Evolutionary conservation across 2,329 filamentous ascomycete genomes (phyloP), one percentile per base, ranked within the genome.

Genomic region (Aureobasidium sp.): DNA sequence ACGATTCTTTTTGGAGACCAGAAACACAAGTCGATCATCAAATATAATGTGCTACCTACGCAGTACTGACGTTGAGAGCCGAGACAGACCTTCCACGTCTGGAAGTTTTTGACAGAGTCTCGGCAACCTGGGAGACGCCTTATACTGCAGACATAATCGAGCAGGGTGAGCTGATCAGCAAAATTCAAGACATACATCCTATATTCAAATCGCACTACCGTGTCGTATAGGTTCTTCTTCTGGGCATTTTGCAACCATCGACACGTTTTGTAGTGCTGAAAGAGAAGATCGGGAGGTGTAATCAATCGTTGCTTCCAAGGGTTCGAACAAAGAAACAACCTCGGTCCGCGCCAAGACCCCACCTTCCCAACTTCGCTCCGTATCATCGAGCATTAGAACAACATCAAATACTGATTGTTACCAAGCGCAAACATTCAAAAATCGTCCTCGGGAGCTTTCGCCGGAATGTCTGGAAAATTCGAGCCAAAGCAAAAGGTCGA

Each of bases 401-500:
- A 47, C 39, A 23, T 7, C 23, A 23, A 20, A 4, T 23, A 2
- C 26, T 5, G 7, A 15, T 20, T 20, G 20, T 20, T 20, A 20
- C 20, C 20, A 20, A 20, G 20, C 20, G 20, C 20, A 20, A 20
- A n/a, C 7, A 51, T n/a, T 17, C 32, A 10, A 9, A 15, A 52
- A 12, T 6, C 27, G 20, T 32, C 6, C 20, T 20, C 20, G 20
- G 20, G 20, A 20, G 20, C 20, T 20, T 32, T 34, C 15, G 42
- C 6, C 1, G 20, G 20, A 20, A 62, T 62, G 60, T 62, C 60
- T 47, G 60, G 50, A 32, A 55, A 50, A 42, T 95, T 95, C 70
- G 87, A 89, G 73, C 90, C 91, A 47, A 95, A 94, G 76, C 78
- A 79, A 32, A 83, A 89, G 3, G 87, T 94, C 64, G 77, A 86